Evolutionary conservation across 805 yeast genomes (phyloP).

Genomic region (Ogataea methanolica): DNA sequence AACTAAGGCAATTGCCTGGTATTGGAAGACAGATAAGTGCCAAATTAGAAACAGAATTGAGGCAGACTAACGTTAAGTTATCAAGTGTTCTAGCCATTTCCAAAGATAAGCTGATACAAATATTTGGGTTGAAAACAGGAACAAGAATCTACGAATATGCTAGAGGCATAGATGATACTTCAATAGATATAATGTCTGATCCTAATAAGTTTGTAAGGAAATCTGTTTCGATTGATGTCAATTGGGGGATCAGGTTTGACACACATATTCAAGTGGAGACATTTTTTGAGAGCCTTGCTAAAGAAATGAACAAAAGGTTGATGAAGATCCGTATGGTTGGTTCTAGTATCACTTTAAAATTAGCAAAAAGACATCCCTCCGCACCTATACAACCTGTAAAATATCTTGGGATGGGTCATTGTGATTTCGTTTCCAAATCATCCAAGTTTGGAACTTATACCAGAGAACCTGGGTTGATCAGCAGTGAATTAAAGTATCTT

Average conservation of each 20-base stretch:
- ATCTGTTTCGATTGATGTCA: slow-evolving; percentile 81
- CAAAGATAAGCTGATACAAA: slow-evolving; percentile 32
- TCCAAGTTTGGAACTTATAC: slow-evolving; percentile 59
- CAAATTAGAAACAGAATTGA: slow-evolving; percentile 38
- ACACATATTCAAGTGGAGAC: slow-evolving; percentile 53
- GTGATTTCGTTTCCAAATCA: slow-evolving; percentile 60
- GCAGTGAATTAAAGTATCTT: slow-evolving; percentile 53
- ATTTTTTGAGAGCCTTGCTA: slow-evolving; percentile 54
- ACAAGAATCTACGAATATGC: slow-evolving; percentile 53
- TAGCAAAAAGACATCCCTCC: slow-evolving; percentile 56
- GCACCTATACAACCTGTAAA: slow-evolving; percentile 79
- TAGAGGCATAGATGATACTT: slow-evolving; percentile 64
- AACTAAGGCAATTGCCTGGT: slow-evolving; percentile 52
- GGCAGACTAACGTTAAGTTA: slow-evolving; percentile 28
- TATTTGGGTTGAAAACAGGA: slow-evolving; percentile 72
- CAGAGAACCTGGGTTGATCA: slow-evolving; percentile 53
- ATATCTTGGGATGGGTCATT: slow-evolving; percentile 77
- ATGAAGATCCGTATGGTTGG: slow-evolving; percentile 44
- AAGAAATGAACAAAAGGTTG: slow-evolving; percentile 56
- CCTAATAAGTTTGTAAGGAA: slow-evolving; percentile 57
- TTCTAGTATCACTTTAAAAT: slow-evolving; percentile 54
- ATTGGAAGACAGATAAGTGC: slow-evolving; percentile 48
- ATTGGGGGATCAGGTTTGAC: slow-evolving; percentile 83
- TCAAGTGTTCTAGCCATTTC: slow-evolving; percentile 34
- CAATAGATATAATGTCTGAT: slow-evolving; percentile 46